Conservation (phyloP, 208 protist genomes). For the Crithidia mellificae region DNA sequence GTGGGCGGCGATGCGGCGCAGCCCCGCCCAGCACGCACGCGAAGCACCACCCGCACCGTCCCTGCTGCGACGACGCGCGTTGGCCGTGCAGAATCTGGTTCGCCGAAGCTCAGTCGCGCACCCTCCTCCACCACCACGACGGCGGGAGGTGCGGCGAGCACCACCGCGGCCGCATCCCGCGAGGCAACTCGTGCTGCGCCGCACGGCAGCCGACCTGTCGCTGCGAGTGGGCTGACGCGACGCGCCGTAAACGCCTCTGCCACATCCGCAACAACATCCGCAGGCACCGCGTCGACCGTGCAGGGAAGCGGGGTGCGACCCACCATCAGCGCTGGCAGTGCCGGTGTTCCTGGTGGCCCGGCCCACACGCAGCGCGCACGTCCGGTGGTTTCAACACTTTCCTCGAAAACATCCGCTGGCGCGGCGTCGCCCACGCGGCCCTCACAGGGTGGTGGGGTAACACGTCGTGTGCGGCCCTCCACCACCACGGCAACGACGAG, state of each 20-base stretch:
- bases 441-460: not conserved
- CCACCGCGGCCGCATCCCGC: too few species aligned
- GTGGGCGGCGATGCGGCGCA: not conserved
- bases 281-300: too few species aligned
- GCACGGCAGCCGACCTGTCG: too few species aligned
- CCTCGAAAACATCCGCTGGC: not conserved
- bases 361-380: not conserved
- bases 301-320: slow-evolving; percentile 9
- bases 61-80: not conserved
- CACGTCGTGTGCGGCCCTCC: not conserved
- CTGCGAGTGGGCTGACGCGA: too few species aligned
- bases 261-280: too few species aligned
- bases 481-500: not conserved
- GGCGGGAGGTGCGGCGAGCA: too few species aligned
- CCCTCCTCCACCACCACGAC: too few species aligned
- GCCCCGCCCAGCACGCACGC: not conserved
- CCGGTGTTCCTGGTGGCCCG: too few species aligned
- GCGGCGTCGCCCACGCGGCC: not conserved
- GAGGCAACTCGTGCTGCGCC: too few species aligned
- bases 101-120: not conserved
- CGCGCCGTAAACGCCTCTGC: too few species aligned
- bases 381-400: not conserved
- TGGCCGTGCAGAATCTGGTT: not conserved
- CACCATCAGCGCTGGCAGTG: slow-evolving; percentile 9
- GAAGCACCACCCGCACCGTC: not conserved